Conservation (phyloP, 1,139 yeast species). For the Yamadazyma triangularis region DNA sequence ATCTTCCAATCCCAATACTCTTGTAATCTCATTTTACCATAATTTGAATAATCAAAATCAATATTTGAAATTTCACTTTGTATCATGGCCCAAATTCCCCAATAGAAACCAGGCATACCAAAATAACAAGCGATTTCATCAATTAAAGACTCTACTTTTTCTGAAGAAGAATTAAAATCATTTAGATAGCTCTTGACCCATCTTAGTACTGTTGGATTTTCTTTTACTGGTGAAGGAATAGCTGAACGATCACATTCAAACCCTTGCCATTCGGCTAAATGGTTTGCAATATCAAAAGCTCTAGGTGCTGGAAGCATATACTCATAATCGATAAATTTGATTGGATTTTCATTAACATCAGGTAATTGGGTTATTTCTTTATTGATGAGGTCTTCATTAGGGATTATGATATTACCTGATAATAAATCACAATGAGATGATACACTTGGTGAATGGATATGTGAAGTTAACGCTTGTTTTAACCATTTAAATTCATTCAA, state of each 20-base stretch:
- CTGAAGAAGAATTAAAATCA: conserved; percentile 20
- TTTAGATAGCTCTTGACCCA: conserved; percentile 55
- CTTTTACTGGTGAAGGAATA: conserved; percentile 49
- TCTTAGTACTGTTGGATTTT: conserved; percentile 42
- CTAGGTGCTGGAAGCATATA: conserved; percentile 78
- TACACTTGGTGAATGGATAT: conserved; percentile 48
- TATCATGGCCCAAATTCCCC: conserved; percentile 85
- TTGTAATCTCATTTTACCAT: conserved; percentile 54
- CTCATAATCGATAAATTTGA: conserved; percentile 75
- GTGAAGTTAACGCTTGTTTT: conserved; percentile 26
- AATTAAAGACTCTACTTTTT: conserved; percentile 33
- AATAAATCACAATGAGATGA: conserved; percentile 70
- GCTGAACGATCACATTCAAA: conserved; percentile 62
- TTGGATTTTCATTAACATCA: conserved; percentile 34
- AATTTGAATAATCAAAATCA: conserved; percentile 67
- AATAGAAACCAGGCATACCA: conserved; percentile 79
- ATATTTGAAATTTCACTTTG: conserved; percentile 68
- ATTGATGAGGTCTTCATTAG: conserved; percentile 26
- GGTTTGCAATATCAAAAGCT: conserved; percentile 83
- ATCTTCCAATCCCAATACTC: conserved; percentile 73
- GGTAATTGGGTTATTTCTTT: conserved; percentile 18
- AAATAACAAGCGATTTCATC: conserved; percentile 58
- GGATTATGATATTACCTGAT: conserved; percentile 68
- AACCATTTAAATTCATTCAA: conserved; percentile 55
- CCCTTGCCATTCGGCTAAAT: conserved; percentile 86